These are phyloP conservation scores for Mollisia scopiformis DNA, from an alignment of 2,329 filamentous ascomycete species.

Conservation along the genomic window DNA sequence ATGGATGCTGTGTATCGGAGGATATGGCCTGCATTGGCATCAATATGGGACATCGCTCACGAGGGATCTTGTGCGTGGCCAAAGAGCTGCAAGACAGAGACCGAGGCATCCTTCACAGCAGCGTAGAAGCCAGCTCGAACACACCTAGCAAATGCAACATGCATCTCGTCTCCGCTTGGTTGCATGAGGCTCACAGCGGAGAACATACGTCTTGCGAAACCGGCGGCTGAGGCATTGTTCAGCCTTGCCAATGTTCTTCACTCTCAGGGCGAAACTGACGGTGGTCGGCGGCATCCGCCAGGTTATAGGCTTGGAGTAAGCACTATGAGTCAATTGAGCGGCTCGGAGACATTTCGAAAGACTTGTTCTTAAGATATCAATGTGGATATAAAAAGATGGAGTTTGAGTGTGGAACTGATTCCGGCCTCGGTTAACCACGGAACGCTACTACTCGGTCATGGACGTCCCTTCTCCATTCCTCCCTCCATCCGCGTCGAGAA, in stretches of 20 bases:
- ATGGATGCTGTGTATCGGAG: neutral
- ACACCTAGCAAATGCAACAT: neutral
- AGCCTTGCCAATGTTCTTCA: too few relatives aligned
- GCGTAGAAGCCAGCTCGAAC: neutral
- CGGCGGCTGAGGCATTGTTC: neutral
- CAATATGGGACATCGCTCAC: too few relatives aligned
- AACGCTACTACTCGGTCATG: neutral
- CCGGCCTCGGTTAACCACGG: neutral
- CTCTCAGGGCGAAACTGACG: neutral
- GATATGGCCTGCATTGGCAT: neutral
- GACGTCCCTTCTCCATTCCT: neutral
- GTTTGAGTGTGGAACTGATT: neutral
- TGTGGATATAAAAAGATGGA: neutral
- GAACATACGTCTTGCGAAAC: neutral
- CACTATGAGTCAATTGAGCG: conserved; percentile 1
- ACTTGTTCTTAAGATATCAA: neutral
- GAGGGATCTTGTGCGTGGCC: neutral
- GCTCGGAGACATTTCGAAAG: neutral
- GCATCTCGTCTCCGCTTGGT: neutral
- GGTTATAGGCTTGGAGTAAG: neutral
- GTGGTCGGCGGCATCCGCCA: neutral
- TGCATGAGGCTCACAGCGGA: neutral
- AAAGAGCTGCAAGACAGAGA: neutral
- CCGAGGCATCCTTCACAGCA: neutral
- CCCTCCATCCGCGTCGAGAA: neutral